phyloP scores from a whole-genome alignment of 2,329 filamentous ascomycete species.

The Lasiodiplodia citricola region DNA sequence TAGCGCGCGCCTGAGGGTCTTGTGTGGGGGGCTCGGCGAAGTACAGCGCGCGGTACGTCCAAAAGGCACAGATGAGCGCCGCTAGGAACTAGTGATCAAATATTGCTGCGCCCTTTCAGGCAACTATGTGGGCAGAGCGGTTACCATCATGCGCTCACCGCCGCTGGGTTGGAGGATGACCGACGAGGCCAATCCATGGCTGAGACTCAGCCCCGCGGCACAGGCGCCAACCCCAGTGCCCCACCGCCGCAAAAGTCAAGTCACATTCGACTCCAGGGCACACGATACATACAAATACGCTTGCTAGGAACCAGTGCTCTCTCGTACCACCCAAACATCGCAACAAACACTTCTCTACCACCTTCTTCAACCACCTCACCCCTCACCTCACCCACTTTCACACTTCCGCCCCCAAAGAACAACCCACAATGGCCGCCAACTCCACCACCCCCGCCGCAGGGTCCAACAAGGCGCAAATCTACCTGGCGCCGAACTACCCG shows the following conservation, averaged over 20 bases:
- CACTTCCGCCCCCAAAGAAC: background rate
- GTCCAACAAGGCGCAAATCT: constrained; percentile 13
- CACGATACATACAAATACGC: background rate
- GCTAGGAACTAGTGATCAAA: background rate
- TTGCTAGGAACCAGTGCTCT: background rate
- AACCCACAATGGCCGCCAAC: constrained; percentile 2
- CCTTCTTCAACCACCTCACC: background rate
- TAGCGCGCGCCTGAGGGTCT: background rate
- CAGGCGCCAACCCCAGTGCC: background rate
- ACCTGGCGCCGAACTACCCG: constrained; percentile 27
- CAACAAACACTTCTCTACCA: background rate
- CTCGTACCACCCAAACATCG: background rate
- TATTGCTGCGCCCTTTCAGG: background rate
- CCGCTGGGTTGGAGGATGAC: background rate
- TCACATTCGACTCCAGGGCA: background rate
- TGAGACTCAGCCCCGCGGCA: background rate
- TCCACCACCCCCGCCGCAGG: constrained; percentile 32
- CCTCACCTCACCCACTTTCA: background rate
- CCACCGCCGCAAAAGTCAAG: background rate
- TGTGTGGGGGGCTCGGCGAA: background rate
- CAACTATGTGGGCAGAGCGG: background rate
- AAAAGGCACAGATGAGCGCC: background rate
- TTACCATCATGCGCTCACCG: background rate
- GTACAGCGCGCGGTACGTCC: background rate
- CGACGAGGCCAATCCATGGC: background rate